These are phyloP conservation scores for Boletellus emodensis DNA, from an alignment of 768 basidiomycete genomes.

Conservation along the genomic window DNA sequence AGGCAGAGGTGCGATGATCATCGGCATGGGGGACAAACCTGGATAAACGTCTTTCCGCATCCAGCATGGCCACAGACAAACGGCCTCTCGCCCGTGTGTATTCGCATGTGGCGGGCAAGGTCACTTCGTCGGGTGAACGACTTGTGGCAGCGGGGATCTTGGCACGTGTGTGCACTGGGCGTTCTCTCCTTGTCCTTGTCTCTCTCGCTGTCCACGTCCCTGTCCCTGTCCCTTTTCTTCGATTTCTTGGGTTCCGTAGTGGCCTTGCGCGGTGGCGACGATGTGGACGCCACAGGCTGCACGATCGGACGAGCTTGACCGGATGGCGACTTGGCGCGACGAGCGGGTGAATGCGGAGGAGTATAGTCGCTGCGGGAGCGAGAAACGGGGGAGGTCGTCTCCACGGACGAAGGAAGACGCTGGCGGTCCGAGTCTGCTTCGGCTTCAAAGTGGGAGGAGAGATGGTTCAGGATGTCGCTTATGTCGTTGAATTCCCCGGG, in stretches of 20 bases:
- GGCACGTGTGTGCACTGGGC: slow-evolving; percentile 58
- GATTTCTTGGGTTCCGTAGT: slow-evolving; percentile 22
- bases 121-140: slow-evolving; percentile 82
- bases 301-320: slow-evolving; percentile 30
- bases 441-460: slow-evolving; percentile 65
- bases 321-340: slow-evolving; percentile 34
- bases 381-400: slow-evolving; percentile 29
- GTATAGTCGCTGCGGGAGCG: slow-evolving; percentile 23
- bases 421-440: slow-evolving; percentile 43
- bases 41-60: slow-evolving; percentile 90
- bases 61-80: slow-evolving; percentile 67
- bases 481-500: slow-evolving; percentile 66
- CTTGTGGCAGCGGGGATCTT: slow-evolving; percentile 71
- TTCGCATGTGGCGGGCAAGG: slow-evolving; percentile 78
- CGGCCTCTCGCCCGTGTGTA: slow-evolving; percentile 88
- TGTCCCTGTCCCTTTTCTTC: slow-evolving; percentile 28
- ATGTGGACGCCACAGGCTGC: slow-evolving; percentile 53
- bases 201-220: slow-evolving; percentile 27
- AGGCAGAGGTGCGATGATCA: slow-evolving; percentile 4
- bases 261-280: slow-evolving; percentile 31
- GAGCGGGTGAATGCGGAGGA: slow-evolving; percentile 18
- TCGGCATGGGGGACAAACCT: slow-evolving; percentile 45
- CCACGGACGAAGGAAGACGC: slow-evolving; percentile 36
- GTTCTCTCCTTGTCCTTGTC: slow-evolving; percentile 46
- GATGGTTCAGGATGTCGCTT: slow-evolving; percentile 71